A percentile compares a stretch with the other conserved stretches of the same genome.
Conservation (phyloP, 1,139 yeast species). For the Diutina mesorugosa region DNA sequence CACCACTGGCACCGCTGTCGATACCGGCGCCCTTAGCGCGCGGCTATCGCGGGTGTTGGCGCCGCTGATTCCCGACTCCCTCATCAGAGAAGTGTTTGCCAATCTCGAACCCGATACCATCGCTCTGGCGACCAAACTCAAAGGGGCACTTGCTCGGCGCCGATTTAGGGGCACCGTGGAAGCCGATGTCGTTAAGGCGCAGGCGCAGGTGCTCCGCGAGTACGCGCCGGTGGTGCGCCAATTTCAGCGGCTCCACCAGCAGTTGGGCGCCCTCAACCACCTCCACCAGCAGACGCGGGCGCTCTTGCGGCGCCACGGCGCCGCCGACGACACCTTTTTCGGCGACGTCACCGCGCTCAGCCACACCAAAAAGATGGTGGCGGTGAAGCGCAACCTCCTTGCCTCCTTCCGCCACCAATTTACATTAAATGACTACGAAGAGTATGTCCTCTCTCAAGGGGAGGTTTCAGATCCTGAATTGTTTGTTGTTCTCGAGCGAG, state of each 20-base stretch:
- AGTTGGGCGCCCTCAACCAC: constrained; percentile 26
- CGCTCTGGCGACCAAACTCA: constrained; percentile 13
- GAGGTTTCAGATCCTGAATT: constrained; percentile 39
- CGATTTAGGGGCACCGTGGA: constrained; percentile 60
- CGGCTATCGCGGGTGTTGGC: constrained; percentile 41
- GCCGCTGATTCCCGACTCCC: constrained; percentile 32
- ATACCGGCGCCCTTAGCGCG: constrained; percentile 19
- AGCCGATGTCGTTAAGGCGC: constrained; percentile 53
- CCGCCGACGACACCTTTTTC: constrained; percentile 14
- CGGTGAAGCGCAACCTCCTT: constrained; percentile 42
- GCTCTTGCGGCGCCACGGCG: constrained; percentile 17
- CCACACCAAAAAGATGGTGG: constrained; percentile 25
- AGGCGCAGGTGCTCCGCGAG: constrained; percentile 43
- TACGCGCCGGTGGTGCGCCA: constrained; percentile 44
- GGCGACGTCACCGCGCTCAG: constrained; percentile 26
- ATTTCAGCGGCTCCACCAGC: constrained; percentile 28
- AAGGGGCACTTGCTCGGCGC: constrained; percentile 46
- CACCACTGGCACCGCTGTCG: constrained; percentile 4
- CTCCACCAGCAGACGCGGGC: constrained; percentile 19
- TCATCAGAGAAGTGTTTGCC: constrained; percentile 34
- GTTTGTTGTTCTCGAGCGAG: constrained; percentile 46
- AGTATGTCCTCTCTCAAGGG: constrained; percentile 33
- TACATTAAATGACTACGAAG: constrained; percentile 63
- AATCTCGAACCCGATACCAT: constrained; percentile 27
- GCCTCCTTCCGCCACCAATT: constrained; percentile 50